These are phyloP conservation scores for Mycosphaerella sp. DNA, from an alignment of 2,329 filamentous ascomycete genomes.

Conservation along the genomic window DNA sequence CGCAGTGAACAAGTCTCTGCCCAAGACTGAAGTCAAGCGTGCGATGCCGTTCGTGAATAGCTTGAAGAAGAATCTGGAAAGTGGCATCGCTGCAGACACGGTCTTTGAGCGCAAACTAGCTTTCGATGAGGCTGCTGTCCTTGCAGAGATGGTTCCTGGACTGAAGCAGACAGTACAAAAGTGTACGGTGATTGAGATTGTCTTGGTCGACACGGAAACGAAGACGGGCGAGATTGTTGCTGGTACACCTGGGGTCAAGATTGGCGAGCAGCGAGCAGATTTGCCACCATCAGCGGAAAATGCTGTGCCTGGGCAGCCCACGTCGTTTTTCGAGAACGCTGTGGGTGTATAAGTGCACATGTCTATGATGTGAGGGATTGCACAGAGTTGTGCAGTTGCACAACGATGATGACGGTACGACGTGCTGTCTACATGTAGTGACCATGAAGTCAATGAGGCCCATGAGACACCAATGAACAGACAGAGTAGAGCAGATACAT, in stretches of 20 bases:
- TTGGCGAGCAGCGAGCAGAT: constrained; percentile 53
- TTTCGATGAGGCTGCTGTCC: constrained; percentile 74
- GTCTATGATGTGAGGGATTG: no score
- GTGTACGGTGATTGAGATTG: constrained; percentile 63
- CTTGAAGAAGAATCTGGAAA: constrained; percentile 74
- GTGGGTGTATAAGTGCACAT: background rate
- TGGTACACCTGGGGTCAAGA: constrained; percentile 45
- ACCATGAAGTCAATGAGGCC: background rate
- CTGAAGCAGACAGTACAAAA: constrained; percentile 68
- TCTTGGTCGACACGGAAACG: constrained; percentile 63
- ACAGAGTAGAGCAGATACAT: background rate
- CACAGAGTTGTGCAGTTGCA: no score
- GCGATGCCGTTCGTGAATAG: constrained; percentile 93
- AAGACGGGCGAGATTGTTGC: constrained; percentile 55
- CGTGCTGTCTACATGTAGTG: no score
- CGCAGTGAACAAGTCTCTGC: constrained; percentile 67
- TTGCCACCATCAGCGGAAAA: constrained; percentile 58
- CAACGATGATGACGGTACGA: no score
- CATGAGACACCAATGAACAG: background rate
- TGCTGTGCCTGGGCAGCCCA: constrained; percentile 75
- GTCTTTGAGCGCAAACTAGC: constrained; percentile 79
- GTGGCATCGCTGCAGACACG: constrained; percentile 53
- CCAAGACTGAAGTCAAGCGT: constrained; percentile 91
- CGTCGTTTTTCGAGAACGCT: constrained; percentile 76
- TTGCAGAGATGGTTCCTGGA: constrained; percentile 70